Conservation (phyloP, 768 basidiomycete species). For the Saitozyma sp. region DNA sequence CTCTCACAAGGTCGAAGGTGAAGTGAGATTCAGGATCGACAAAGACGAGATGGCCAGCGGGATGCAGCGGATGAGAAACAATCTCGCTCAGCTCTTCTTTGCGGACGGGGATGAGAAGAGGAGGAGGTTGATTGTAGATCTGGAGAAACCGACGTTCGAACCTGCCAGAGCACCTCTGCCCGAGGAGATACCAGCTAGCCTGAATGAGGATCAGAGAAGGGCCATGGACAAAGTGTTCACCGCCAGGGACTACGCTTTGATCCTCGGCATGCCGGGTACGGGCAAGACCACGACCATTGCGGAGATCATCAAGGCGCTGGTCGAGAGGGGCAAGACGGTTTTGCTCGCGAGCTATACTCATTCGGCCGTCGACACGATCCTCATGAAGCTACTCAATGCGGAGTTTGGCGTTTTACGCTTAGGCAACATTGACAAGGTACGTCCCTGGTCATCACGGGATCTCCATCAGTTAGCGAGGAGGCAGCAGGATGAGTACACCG, state of each 20-base stretch:
- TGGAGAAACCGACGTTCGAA: constrained; percentile 68
- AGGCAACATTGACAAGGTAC: constrained; percentile 88
- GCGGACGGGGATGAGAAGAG: constrained; percentile 65
- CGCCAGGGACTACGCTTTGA: constrained; percentile 84
- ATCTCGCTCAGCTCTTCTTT: constrained; percentile 85
- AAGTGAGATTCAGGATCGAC: constrained; percentile 76
- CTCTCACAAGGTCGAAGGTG: constrained; percentile 11
- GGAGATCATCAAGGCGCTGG: constrained; percentile 76
- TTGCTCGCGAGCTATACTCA: constrained; percentile 92
- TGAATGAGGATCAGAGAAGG: constrained; percentile 71
- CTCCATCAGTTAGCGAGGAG: too few relatives aligned
- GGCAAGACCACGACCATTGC: constrained; percentile 96
- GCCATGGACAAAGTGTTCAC: constrained; percentile 74
- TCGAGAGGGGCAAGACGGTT: constrained; percentile 78
- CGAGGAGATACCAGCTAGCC: constrained; percentile 50
- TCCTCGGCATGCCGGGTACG: constrained; percentile 97
- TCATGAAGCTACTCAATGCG: constrained; percentile 70
- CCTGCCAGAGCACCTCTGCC: constrained; percentile 34
- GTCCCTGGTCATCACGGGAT: constrained; percentile 12
- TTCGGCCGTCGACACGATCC: constrained; percentile 96
- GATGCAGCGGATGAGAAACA: constrained; percentile 84
- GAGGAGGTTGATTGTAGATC: constrained; percentile 77
- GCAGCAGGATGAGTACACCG: background rate
- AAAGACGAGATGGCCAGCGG: constrained; percentile 87
- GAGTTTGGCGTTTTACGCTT: constrained; percentile 77